These are phyloP conservation scores for Aspergillus fumigatiaffinis DNA, from an alignment of 2,329 filamentous ascomycete species.

Conservation along the genomic window DNA sequence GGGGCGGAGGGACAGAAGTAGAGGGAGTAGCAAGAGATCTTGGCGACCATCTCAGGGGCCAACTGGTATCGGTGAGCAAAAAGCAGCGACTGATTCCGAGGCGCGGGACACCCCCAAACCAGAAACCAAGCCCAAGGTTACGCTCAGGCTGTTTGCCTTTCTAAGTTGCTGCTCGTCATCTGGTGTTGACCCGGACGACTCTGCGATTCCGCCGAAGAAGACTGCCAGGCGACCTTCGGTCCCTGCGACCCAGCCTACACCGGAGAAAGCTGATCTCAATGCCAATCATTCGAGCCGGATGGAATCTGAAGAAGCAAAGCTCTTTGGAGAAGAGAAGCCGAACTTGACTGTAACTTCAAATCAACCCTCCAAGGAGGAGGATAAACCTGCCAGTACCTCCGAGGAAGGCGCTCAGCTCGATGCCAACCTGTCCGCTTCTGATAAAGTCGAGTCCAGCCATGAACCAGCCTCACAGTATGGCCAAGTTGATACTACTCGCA, in stretches of 20 bases:
- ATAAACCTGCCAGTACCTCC: slow-evolving; percentile 31
- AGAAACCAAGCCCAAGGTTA: slow-evolving; percentile 40
- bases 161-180: slow-evolving; percentile 48
- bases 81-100: slow-evolving; percentile 28
- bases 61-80: slow-evolving; percentile 30
- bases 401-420: slow-evolving; percentile 38
- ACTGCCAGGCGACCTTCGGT: slow-evolving; percentile 38
- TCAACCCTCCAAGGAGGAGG: slow-evolving; percentile 24
- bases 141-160: slow-evolving; percentile 43
- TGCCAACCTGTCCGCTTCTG: slow-evolving; percentile 16
- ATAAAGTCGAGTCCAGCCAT: slow-evolving; percentile 12
- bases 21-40: slow-evolving; percentile 54
- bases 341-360: slow-evolving; percentile 28
- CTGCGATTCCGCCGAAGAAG: slow-evolving; percentile 44
- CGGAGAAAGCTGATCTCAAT: slow-evolving; percentile 38
- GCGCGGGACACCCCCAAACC: slow-evolving; percentile 29
- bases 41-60: slow-evolving; percentile 35
- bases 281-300: slow-evolving; percentile 37
- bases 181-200: slow-evolving; percentile 42
- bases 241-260: slow-evolving; percentile 33
- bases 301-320: slow-evolving; percentile 36
- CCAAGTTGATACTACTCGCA: slow-evolving; percentile 10
- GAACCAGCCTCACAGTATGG: slow-evolving; percentile 11
- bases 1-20: slow-evolving; percentile 63
- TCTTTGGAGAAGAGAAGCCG: slow-evolving; percentile 37